Conservation (phyloP, 345 rosid species). For the Dipteronia sinensis region DNA sequence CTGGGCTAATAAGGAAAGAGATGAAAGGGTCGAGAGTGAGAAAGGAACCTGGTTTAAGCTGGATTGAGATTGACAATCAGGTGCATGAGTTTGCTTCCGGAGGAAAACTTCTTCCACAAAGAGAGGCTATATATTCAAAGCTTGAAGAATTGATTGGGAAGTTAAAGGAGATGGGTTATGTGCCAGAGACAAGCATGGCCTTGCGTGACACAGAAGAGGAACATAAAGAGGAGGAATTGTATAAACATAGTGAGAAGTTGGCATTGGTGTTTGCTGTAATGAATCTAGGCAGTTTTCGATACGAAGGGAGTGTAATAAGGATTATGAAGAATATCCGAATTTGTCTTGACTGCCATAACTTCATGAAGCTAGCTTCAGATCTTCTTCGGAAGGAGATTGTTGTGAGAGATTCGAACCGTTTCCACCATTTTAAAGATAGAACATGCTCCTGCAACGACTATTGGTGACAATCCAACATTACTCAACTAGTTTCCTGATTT, state of each 20-base stretch:
- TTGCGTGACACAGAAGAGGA: conserved; percentile 73
- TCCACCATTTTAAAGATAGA: conserved; percentile 70
- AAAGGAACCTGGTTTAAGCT: conserved; percentile 90
- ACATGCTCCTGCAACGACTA: conserved; percentile 81
- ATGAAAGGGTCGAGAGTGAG: conserved; percentile 61
- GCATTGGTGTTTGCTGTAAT: conserved; percentile 68
- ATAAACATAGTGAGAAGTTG: conserved; percentile 80
- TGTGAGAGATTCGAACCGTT: conserved; percentile 80
- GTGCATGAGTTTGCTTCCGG: conserved; percentile 82
- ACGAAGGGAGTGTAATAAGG: conserved; percentile 38
- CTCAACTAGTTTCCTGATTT: background rate
- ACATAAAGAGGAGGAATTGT: conserved; percentile 73
- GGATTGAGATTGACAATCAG: conserved; percentile 68
- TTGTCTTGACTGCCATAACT: conserved; percentile 86
- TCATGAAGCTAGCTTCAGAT: conserved; percentile 78
- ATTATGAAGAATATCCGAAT: conserved; percentile 82
- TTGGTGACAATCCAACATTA: conserved; percentile 46
- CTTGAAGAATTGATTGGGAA: conserved; percentile 51
- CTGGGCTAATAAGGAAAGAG: conserved; percentile 60
- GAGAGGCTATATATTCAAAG: conserved; percentile 51
- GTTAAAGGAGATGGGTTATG: conserved; percentile 72
- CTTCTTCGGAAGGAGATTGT: conserved; percentile 67
- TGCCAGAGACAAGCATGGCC: conserved; percentile 69
- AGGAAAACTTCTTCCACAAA: conserved; percentile 63
- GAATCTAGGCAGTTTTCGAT: conserved; percentile 36